Percentiles rank a stretch among this genome's conserved stretches.
Conservation (phyloP, 176 grass and related monocot genomes). For the Alloteropsis semialata region DNA sequence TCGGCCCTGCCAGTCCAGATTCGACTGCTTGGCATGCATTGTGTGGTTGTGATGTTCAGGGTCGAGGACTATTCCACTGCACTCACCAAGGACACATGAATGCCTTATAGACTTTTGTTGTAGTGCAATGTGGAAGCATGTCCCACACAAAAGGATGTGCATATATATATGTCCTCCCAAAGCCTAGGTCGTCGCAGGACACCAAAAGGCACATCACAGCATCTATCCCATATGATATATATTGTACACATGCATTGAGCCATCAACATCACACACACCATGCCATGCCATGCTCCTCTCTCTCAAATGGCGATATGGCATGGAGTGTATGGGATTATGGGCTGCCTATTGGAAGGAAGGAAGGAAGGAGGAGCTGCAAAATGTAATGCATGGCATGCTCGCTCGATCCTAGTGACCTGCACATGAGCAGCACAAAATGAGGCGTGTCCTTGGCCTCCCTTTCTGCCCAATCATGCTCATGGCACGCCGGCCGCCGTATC, state of each 20-base stretch:
- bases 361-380: neutral
- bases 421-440: neutral
- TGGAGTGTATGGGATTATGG: conserved; percentile 7
- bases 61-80: neutral
- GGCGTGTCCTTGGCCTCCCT: conserved; percentile 18
- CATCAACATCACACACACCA: neutral
- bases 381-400: neutral
- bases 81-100: neutral
- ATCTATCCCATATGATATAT: neutral
- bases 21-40: neutral
- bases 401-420: conserved; percentile 1
- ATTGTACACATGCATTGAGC: neutral
- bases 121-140: neutral
- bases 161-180: neutral
- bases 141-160: neutral
- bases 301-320: neutral
- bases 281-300: neutral
- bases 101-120: neutral
- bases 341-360: neutral
- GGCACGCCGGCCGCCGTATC: neutral
- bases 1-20: neutral
- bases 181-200: neutral
- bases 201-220: conserved; percentile 14
- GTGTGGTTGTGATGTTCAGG: neutral
- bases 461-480: conserved; percentile 27